Evolutionary conservation across 352 stramenopile genomes (phyloP).

Genomic region (Phytophthora megakarya): DNA sequence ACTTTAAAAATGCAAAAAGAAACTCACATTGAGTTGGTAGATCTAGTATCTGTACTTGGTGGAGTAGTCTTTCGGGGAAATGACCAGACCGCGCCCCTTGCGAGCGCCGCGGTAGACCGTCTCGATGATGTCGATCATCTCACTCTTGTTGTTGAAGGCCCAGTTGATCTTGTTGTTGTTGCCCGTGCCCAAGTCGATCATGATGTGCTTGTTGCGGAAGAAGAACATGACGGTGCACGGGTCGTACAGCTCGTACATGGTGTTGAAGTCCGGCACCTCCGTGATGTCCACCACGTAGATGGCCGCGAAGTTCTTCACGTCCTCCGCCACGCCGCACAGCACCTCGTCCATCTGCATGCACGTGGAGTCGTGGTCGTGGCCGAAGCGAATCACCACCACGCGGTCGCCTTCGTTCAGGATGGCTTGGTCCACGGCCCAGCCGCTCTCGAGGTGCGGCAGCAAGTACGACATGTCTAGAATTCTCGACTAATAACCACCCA

Average conservation of each 20-base stretch:
- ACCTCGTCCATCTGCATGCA: constrained; percentile 99
- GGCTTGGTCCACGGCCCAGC: constrained; percentile 99
- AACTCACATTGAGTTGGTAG: constrained; percentile 1
- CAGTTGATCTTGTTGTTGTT: constrained; percentile 99
- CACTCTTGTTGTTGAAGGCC: constrained; percentile 96
- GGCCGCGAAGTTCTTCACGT: constrained; percentile 99
- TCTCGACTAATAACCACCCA: constrained; percentile 1
- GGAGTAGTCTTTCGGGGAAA: constrained; percentile 99
- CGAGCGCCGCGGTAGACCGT: constrained; percentile 97
- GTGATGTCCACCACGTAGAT: constrained; percentile 96
- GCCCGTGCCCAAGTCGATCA: constrained; percentile 99
- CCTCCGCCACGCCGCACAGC: constrained; percentile 95
- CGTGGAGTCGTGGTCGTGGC: constrained; percentile 96
- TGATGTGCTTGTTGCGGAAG: constrained; percentile 99
- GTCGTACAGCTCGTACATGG: constrained; percentile 99
- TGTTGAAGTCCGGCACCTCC: constrained; percentile 99
- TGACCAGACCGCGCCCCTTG: constrained; percentile 97
- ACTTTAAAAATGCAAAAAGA: neutral
- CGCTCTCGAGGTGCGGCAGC: constrained; percentile 96
- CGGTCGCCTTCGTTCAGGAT: constrained; percentile 98
- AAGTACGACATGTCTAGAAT: constrained; percentile 94
- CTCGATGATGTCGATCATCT: constrained; percentile 99
- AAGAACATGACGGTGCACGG: constrained; percentile 99
- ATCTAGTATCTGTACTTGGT: constrained; percentile 98
- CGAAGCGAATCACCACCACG: constrained; percentile 99